phyloP scores from a whole-genome alignment of 768 basidiomycete species.

The Gelatoporia subvermispora region DNA sequence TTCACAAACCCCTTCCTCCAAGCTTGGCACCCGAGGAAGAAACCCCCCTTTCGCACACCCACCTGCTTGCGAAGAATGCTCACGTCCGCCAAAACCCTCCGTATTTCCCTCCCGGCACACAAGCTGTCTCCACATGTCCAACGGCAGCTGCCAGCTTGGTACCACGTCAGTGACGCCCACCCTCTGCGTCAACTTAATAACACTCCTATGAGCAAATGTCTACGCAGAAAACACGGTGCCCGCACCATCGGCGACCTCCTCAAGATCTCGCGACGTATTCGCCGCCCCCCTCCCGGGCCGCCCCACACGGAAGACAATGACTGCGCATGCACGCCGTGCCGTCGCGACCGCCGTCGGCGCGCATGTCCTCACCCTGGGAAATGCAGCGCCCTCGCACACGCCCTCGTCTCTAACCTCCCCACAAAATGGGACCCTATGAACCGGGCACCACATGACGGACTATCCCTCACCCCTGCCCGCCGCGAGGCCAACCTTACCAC shows the following conservation, averaged over 20 bases:
- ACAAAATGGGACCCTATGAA: neutral
- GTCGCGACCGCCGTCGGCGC: too few species aligned
- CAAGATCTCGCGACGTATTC: too few species aligned
- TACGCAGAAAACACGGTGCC: neutral
- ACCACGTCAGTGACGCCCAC: slow-evolving; percentile 1
- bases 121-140: neutral
- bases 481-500: too few species aligned
- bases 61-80: neutral
- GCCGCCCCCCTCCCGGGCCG: too few species aligned
- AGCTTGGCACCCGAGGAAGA: neutral
- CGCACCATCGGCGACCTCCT: neutral
- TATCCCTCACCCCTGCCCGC: neutral
- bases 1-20: neutral
- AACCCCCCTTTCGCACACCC: neutral
- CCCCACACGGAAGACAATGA: too few species aligned
- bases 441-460: neutral
- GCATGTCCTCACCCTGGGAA: neutral
- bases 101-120: neutral
- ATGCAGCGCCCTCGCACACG: neutral
- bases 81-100: neutral
- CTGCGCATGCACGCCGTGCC: too few species aligned
- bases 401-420: neutral
- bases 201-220: neutral
- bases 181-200: neutral
- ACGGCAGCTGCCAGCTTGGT: slow-evolving; percentile 1